Conservation (phyloP, 768 basidiomycete genomes). For the Baorangia bicolor region DNA sequence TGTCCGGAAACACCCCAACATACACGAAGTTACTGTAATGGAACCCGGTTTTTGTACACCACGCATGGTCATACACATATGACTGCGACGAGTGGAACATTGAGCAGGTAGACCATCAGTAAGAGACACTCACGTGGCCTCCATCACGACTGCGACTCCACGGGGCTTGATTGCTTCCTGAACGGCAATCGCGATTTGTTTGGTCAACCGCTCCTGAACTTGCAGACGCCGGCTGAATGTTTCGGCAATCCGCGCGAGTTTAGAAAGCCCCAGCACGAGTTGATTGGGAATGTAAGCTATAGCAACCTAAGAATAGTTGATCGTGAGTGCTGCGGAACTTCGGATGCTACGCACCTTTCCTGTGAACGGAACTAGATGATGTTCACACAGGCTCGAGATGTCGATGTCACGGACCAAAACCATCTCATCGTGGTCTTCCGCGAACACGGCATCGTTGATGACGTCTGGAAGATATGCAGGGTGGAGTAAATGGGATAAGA, state of each 20-base stretch:
- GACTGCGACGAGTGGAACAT: slow-evolving; percentile 45
- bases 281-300: slow-evolving; percentile 98
- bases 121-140: slow-evolving; percentile 77
- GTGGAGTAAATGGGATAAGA: slow-evolving; percentile 11
- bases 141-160: slow-evolving; percentile 99
- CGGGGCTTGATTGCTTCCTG: slow-evolving; percentile 97
- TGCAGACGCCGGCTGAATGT: slow-evolving; percentile 94
- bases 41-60: slow-evolving; percentile 99
- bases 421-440: slow-evolving; percentile 99
- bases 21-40: slow-evolving; percentile 93
- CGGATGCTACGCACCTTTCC: slow-evolving; percentile 70
- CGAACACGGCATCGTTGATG: slow-evolving; percentile 97
- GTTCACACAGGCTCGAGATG: slow-evolving; percentile 96
- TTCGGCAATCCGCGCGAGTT: slow-evolving; percentile 95
- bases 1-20: slow-evolving; percentile 98
- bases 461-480: slow-evolving; percentile 61
- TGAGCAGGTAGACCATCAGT: slow-evolving; percentile 10
- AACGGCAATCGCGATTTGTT: slow-evolving; percentile 96
- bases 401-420: slow-evolving; percentile 97
- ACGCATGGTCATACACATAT: slow-evolving; percentile 99
- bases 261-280: slow-evolving; percentile 91
- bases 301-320: slow-evolving; percentile 63
- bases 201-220: slow-evolving; percentile 96
- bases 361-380: slow-evolving; percentile 96
- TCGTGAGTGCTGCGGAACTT: slow-evolving; percentile 21